Conservation (phyloP, 2,329 filamentous ascomycete species). For the Sporothrix phasma region DNA sequence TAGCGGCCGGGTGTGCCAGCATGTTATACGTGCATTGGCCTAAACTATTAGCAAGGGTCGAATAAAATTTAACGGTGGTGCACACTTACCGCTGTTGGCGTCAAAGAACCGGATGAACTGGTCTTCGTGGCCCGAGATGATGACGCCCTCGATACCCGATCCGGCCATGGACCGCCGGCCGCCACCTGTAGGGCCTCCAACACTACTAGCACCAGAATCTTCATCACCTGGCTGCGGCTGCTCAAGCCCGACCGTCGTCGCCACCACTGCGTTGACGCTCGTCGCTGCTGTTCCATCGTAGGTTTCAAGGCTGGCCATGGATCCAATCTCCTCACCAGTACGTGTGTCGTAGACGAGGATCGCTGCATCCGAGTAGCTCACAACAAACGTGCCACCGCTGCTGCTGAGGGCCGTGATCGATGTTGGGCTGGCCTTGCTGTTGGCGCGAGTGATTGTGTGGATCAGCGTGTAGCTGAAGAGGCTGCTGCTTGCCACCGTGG, state of each 20-base stretch:
- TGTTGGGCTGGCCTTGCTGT: slow-evolving; percentile 66
- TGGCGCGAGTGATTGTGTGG: slow-evolving; percentile 68
- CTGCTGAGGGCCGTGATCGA: slow-evolving; percentile 83
- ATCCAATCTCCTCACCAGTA: slow-evolving; percentile 81
- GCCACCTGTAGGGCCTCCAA: slow-evolving; percentile 59
- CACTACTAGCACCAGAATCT: slow-evolving; percentile 54
- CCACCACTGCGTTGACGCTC: slow-evolving; percentile 84
- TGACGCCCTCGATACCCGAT: slow-evolving; percentile 78
- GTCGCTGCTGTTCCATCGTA: slow-evolving; percentile 73
- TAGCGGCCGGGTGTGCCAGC: slow-evolving; percentile 89
- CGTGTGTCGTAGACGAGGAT: slow-evolving; percentile 88
- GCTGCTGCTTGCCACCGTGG: slow-evolving; percentile 72
- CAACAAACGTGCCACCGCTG: slow-evolving; percentile 80
- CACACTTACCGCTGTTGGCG: slow-evolving; percentile 84
- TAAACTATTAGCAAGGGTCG: slow-evolving; percentile 28
- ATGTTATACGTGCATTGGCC: slow-evolving; percentile 99
- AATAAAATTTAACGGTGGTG: background rate
- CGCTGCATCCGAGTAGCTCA: slow-evolving; percentile 82
- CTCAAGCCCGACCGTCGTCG: slow-evolving; percentile 74
- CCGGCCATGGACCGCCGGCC: slow-evolving; percentile 48
- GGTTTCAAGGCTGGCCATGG: slow-evolving; percentile 89
- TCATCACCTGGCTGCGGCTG: slow-evolving; percentile 64
- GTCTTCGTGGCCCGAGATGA: slow-evolving; percentile 96
- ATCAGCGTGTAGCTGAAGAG: slow-evolving; percentile 83
- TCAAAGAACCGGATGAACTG: slow-evolving; percentile 95